Evolutionary conservation across 2,329 filamentous ascomycete genomes (phyloP), one percentile per base, ranked within the genome.

Genomic region (Xylariaceae sp.): DNA sequence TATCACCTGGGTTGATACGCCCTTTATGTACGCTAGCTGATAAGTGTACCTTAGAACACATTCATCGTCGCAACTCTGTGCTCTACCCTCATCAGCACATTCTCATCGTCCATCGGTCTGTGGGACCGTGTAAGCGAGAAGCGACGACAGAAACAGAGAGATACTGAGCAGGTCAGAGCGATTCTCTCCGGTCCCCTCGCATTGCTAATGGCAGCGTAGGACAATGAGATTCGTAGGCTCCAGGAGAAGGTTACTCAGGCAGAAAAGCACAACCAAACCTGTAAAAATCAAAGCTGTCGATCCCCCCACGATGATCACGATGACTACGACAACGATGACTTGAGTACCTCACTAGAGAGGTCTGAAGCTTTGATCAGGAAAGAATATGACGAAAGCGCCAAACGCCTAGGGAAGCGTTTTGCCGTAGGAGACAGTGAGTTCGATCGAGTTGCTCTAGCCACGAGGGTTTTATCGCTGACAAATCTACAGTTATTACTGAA

Each of bases 31-130:
- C 10, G 9, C 33, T 30, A 3, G 23, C 26, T 41, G 13, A 48
- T 32, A n/a, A 30, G 10, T 18, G 27, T n/a, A 41, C 30, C 10
- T 27, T 29, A 73, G 70, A 69, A 73, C 67, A 69, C 68, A 4
- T 74, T 73, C 57, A 70, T 73, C 29, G 63, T 74, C 23, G 72
- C 72, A n/a, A 73, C 71, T 2, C 68, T 74, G 18, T 68, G 70
- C 39, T 73, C 72, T 10, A 74, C 72, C 6, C 64, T 74, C 11
- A 66, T 72, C 45, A 69, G 72, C 37, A 73, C 72, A 2, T 73
- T 74, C 52, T 69, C 64, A 18, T 70, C 70, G 0, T 68, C 69
- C 29, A 69, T 73, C 24, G 70, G 68, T 41, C 66, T 74, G 8
- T 74, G 70, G 60, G 72, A 74, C 37, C 67, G 70, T 13, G 45